Evolutionary conservation across 2,329 filamentous ascomycete genomes (phyloP).

Genomic region (Aspergillus glaucus): DNA sequence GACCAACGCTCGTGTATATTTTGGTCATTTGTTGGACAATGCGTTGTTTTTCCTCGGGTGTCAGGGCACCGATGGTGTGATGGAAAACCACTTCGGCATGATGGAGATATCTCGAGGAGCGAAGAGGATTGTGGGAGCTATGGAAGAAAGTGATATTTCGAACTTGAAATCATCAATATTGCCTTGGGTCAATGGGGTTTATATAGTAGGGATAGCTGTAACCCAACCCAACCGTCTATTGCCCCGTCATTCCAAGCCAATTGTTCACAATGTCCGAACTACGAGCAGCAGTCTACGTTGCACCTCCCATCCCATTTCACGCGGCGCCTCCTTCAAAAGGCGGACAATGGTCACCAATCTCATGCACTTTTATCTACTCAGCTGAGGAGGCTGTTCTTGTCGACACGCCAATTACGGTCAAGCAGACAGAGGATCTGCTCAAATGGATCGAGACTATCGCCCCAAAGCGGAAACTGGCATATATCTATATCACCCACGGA

Average conservation of each 20-base stretch:
- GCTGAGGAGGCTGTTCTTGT: conserved; percentile 32
- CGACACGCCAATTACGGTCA: conserved; percentile 27
- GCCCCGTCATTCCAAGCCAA: no score
- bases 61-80: conserved; percentile 10
- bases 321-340: background rate
- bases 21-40: conserved; percentile 20
- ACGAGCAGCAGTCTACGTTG: background rate
- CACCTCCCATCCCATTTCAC: background rate
- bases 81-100: conserved; percentile 5
- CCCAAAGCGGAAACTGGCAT: conserved; percentile 20
- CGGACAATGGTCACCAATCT: conserved; percentile 4
- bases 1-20: conserved; percentile 15
- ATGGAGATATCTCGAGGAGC: no score
- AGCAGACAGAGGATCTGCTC: conserved; percentile 25
- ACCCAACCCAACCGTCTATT: no score
- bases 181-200: no score
- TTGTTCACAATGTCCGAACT: background rate
- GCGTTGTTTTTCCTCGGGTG: conserved; percentile 7
- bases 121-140: no score
- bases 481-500: conserved; percentile 39
- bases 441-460: conserved; percentile 32
- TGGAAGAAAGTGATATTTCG: no score
- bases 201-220: no score
- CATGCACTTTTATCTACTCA: conserved; percentile 19
- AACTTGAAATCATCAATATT: no score